phyloP scores from a whole-genome alignment of 2,329 filamentous ascomycete genomes.

The Metarhizium robertsii region DNA sequence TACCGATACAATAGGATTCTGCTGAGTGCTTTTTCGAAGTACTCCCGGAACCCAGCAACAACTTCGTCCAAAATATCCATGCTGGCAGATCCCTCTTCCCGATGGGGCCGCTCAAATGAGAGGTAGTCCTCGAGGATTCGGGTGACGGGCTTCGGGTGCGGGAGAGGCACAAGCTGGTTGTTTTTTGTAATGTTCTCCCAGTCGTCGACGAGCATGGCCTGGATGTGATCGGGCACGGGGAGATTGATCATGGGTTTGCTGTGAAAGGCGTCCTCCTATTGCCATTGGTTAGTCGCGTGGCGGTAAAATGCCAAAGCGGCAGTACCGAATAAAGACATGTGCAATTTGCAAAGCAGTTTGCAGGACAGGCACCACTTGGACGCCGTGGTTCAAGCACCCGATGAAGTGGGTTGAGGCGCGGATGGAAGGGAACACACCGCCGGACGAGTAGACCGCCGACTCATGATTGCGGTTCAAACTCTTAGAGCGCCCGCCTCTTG shows the following conservation, averaged over 20 bases:
- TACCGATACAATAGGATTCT: constrained; percentile 79
- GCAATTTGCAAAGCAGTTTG: not conserved
- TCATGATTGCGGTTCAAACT: not conserved
- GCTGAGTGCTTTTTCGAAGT: constrained; percentile 85
- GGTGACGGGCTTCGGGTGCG: constrained; percentile 64
- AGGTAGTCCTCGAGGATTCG: constrained; percentile 76
- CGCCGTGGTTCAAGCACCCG: not conserved
- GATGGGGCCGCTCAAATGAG: constrained; percentile 57
- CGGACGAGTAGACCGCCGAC: not conserved
- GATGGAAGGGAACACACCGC: not conserved
- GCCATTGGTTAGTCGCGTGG: not conserved
- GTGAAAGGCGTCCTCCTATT: constrained; percentile 80
- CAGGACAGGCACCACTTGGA: not conserved
- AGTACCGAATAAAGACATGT: not conserved
- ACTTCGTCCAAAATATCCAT: constrained; percentile 86
- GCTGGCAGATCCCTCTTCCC: constrained; percentile 57
- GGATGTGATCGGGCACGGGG: constrained; percentile 78
- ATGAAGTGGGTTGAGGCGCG: not conserved
- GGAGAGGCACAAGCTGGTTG: constrained; percentile 77
- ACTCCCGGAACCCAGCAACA: constrained; percentile 75
- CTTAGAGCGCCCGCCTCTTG: not conserved
- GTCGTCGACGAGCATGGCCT: constrained; percentile 89
- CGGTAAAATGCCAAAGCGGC: not conserved
- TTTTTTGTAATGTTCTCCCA: constrained; percentile 99
- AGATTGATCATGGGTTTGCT: constrained; percentile 78